A percentile compares a stretch with the other conserved stretches of the same genome.
phyloP scores from a whole-genome alignment of 2,329 filamentous ascomycete species.

The Lanzia echinophila region DNA sequence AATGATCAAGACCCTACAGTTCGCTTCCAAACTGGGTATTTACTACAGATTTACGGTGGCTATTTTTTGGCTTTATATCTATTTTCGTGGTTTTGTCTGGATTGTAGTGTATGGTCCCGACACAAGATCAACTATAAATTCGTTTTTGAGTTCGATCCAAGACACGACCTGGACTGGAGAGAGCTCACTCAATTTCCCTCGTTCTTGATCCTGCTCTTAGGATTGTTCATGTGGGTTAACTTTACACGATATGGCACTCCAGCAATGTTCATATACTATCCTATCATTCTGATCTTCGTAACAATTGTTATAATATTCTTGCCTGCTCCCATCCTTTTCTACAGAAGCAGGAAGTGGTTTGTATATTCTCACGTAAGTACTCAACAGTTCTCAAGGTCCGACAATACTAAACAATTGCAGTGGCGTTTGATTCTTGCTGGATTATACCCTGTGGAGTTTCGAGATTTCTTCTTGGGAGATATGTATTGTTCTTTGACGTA shows the following conservation, averaged over 20 bases:
- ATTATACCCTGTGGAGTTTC: constrained; percentile 88
- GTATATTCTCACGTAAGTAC: constrained; percentile 73
- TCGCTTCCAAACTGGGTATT: constrained; percentile 52
- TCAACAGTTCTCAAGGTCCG: not conserved
- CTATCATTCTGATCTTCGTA: constrained; percentile 68
- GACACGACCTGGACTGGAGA: constrained; percentile 83
- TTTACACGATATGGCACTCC: constrained; percentile 64
- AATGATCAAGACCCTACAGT: constrained; percentile 44
- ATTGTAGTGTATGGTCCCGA: constrained; percentile 74
- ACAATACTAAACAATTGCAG: constrained; percentile 39
- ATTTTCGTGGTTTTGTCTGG: constrained; percentile 75
- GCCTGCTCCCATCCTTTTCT: constrained; percentile 67
- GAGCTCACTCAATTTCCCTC: constrained; percentile 81
- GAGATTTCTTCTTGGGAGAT: constrained; percentile 95
- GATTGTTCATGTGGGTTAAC: constrained; percentile 82
- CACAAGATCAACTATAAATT: constrained; percentile 94
- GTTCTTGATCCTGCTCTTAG: constrained; percentile 71
- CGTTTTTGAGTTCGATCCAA: constrained; percentile 91
- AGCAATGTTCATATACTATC: constrained; percentile 76
- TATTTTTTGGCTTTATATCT: constrained; percentile 81
- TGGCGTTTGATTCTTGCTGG: constrained; percentile 82
- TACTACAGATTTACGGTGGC: constrained; percentile 86
- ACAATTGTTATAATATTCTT: constrained; percentile 65
- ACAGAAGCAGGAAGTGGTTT: constrained; percentile 77
- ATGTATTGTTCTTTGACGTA: constrained; percentile 97